Conservation (phyloP, 768 basidiomycete genomes). For the Panellus pusillus region DNA sequence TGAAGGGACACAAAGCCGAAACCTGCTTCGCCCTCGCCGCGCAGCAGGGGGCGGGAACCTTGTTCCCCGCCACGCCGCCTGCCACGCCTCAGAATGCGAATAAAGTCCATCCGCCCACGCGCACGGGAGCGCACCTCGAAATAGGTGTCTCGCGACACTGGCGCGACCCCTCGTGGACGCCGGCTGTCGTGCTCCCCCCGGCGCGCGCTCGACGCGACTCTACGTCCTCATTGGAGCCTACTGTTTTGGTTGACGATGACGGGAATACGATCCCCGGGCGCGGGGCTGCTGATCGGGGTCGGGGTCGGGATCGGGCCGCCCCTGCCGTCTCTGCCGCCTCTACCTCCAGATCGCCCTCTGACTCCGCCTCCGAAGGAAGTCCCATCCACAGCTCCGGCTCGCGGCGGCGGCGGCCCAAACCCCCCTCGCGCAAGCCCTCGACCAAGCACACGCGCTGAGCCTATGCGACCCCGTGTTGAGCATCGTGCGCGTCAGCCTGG, state of each 20-base stretch:
- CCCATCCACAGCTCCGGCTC: too few species aligned
- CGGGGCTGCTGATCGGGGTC: not conserved
- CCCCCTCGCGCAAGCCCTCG: constrained; percentile 20
- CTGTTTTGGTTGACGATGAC: constrained; percentile 20
- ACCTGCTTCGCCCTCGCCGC: constrained; percentile 1
- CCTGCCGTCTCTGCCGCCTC: too few species aligned
- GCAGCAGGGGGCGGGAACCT: not conserved
- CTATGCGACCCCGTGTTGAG: constrained; percentile 20
- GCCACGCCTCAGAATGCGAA: constrained; percentile 8
- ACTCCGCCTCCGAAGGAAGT: not conserved
- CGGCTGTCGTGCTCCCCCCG: not conserved
- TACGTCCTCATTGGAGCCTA: constrained; percentile 12
- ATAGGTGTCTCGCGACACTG: constrained; percentile 12
- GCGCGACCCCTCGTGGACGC: constrained; percentile 14
- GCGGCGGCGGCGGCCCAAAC: constrained; percentile 9
- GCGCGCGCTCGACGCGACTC: not conserved
- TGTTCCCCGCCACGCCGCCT: constrained; percentile 12
- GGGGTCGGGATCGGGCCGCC: too few species aligned
- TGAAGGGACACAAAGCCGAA: constrained; percentile 17
- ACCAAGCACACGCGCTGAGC: constrained; percentile 18
- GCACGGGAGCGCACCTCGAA: constrained; percentile 2
- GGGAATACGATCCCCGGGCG: constrained; percentile 19
- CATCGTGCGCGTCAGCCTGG: constrained; percentile 17
- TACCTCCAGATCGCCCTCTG: not conserved
- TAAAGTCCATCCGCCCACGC: not conserved